Evolutionary conservation across 2,329 filamentous ascomycete species (phyloP).

Genomic region (Hypoxylon sp.): DNA sequence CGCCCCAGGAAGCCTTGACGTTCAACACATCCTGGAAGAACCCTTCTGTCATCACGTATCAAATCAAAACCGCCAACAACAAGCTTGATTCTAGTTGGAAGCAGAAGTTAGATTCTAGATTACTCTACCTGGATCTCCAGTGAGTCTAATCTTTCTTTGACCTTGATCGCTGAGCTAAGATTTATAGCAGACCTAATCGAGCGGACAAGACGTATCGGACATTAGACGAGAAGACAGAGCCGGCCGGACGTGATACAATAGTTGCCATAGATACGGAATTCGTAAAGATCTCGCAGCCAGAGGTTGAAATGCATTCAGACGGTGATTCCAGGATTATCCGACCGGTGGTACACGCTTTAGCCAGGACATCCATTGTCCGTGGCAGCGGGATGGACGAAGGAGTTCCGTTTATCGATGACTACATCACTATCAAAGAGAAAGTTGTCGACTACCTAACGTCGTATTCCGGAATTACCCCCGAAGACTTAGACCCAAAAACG

Average conservation of each 20-base stretch:
- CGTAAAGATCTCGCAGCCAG: slow-evolving; percentile 89
- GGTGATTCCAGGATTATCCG: slow-evolving; percentile 92
- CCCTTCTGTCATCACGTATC: slow-evolving; percentile 88
- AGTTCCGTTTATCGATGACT: slow-evolving; percentile 94
- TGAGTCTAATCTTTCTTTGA: slow-evolving; percentile 51
- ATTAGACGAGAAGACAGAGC: slow-evolving; percentile 71
- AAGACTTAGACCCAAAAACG: slow-evolving; percentile 79
- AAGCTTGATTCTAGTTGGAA: slow-evolving; percentile 90
- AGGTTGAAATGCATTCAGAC: slow-evolving; percentile 96
- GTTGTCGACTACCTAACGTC: slow-evolving; percentile 96
- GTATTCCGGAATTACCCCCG: slow-evolving; percentile 89
- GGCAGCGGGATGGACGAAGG: slow-evolving; percentile 84
- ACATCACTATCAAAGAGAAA: slow-evolving; percentile 89
- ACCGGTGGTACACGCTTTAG: slow-evolving; percentile 89
- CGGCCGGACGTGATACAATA: slow-evolving; percentile 77
- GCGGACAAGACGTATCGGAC: slow-evolving; percentile 70
- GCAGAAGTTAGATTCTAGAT: slow-evolving; percentile 81
- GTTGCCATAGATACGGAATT: slow-evolving; percentile 97
- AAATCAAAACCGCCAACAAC: slow-evolving; percentile 84
- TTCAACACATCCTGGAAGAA: slow-evolving; percentile 95
- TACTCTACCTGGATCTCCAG: slow-evolving; percentile 81
- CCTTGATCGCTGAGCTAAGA: too few species aligned
- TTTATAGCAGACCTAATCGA: slow-evolving; percentile 56
- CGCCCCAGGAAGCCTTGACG: slow-evolving; percentile 84
- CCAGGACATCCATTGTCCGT: slow-evolving; percentile 91